Conservation (phyloP, 495 filamentous ascomycete genomes). For the Trichoderma orchidacearum region DNA sequence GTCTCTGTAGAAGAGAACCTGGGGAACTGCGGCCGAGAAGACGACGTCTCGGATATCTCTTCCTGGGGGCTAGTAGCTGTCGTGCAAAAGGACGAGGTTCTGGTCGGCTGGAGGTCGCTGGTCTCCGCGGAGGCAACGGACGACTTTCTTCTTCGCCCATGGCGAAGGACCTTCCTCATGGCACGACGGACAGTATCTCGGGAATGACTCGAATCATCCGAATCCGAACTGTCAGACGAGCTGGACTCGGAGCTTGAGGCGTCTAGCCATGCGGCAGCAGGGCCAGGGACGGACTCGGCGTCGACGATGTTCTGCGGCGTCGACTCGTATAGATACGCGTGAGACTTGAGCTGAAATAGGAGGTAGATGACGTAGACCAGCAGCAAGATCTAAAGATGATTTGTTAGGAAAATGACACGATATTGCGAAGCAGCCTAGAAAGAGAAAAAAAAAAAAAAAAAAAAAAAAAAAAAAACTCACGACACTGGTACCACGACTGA, state of each 20-base stretch:
- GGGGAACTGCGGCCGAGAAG: conserved; percentile 10
- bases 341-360: conserved; percentile 82
- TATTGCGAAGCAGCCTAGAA: neutral
- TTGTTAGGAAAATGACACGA: neutral
- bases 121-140: conserved; percentile 50
- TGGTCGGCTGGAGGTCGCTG: conserved; percentile 4
- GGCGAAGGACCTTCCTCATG: conserved; percentile 50
- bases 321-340: conserved; percentile 82
- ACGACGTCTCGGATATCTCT: conserved; percentile 13
- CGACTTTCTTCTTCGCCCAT: conserved; percentile 51
- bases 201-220: conserved; percentile 48
- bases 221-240: conserved; percentile 42
- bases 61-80: conserved; percentile 8
- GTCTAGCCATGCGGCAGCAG: conserved; percentile 68
- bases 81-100: conserved; percentile 14
- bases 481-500: conserved; percentile 85
- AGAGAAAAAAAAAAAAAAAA: no score
- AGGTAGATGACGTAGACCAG: conserved; percentile 78
- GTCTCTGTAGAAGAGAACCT: conserved; percentile 8
- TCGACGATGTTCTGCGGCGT: conserved; percentile 84
- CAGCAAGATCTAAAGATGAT: conserved; percentile 48
- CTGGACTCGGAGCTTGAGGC: conserved; percentile 44
- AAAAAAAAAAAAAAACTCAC: conserved; percentile 27
- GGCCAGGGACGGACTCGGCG: conserved; percentile 72
- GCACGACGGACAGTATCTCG: conserved; percentile 51